Evolutionary conservation across 108 stramenopile species (phyloP).

Genomic region (Schizochytrium sp.): DNA sequence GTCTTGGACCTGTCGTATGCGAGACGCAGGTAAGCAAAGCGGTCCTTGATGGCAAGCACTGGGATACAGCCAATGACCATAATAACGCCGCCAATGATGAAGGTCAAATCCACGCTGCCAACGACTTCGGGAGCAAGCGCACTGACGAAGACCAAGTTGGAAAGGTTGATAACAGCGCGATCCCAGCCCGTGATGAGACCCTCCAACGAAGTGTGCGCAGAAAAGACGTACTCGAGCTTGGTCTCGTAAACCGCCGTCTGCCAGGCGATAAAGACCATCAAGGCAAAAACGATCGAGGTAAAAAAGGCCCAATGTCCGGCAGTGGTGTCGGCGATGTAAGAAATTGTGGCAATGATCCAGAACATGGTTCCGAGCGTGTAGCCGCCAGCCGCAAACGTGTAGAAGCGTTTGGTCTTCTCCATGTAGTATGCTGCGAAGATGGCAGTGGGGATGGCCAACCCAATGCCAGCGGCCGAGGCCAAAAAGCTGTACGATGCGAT

Average conservation of each 20-base stretch:
- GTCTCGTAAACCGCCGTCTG: background rate
- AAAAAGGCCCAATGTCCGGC: background rate
- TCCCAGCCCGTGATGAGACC: background rate
- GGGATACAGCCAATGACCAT: background rate
- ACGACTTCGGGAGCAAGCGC: background rate
- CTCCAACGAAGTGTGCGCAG: background rate
- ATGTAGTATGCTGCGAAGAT: background rate
- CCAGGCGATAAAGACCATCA: background rate
- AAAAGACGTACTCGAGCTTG: slow-evolving; percentile 4
- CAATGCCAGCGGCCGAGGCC: background rate
- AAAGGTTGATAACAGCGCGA: background rate
- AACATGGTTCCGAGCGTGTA: background rate
- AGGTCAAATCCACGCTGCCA: background rate
- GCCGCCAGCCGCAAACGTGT: background rate
- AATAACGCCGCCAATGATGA: background rate
- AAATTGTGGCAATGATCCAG: background rate
- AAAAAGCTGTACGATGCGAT: background rate
- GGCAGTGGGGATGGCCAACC: background rate
- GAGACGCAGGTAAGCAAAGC: background rate
- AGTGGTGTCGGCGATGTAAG: background rate
- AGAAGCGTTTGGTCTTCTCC: background rate
- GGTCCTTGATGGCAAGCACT: background rate
- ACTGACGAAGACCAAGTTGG: background rate
- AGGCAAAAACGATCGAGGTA: background rate
- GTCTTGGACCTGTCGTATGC: background rate